A percentile compares a stretch with the other conserved stretches of the same genome.
These are phyloP conservation scores for Wickerhamiella domercqiae DNA, from an alignment of 805 yeast species.

Conservation along the genomic window DNA sequence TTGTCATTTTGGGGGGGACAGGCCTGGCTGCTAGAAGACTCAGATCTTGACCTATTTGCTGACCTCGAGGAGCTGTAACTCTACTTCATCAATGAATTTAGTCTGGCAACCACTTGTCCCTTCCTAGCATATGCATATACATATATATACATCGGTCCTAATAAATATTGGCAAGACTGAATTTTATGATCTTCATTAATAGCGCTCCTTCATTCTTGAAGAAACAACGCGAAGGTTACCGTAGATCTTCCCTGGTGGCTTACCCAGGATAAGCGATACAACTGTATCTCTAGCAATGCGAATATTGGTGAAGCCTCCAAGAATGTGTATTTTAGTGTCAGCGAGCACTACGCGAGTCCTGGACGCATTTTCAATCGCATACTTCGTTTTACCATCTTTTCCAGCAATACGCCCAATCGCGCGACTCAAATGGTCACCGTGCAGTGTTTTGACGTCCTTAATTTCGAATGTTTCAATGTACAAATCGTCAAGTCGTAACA, in stretches of 20 bases:
- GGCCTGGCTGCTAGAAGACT: slow-evolving; percentile 29
- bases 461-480: slow-evolving; percentile 95
- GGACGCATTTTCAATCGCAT: slow-evolving; percentile 96
- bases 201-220: slow-evolving; percentile 92
- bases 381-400: slow-evolving; percentile 96
- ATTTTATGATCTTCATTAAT: slow-evolving; percentile 29
- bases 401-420: slow-evolving; percentile 99
- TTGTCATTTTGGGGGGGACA: slow-evolving; percentile 50
- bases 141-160: too few relatives aligned
- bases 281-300: slow-evolving; percentile 98
- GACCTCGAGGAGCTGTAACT: slow-evolving; percentile 16
- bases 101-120: too few relatives aligned
- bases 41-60: slow-evolving; percentile 20
- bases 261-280: slow-evolving; percentile 85
- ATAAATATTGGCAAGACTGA: too few relatives aligned
- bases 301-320: slow-evolving; percentile 94
- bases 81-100: too few relatives aligned
- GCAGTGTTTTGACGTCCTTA: slow-evolving; percentile 89
- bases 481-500: slow-evolving; percentile 84
- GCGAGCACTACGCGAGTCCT: slow-evolving; percentile 96
- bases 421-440: slow-evolving; percentile 93
- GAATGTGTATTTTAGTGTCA: slow-evolving; percentile 87
- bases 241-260: slow-evolving; percentile 96
- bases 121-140: too few relatives aligned
- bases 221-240: slow-evolving; percentile 96